A percentile compares a stretch with the other conserved stretches of the same genome.
Conservation (phyloP, 2,329 filamentous ascomycete species). For the Cryoendolithus antarcticus region DNA sequence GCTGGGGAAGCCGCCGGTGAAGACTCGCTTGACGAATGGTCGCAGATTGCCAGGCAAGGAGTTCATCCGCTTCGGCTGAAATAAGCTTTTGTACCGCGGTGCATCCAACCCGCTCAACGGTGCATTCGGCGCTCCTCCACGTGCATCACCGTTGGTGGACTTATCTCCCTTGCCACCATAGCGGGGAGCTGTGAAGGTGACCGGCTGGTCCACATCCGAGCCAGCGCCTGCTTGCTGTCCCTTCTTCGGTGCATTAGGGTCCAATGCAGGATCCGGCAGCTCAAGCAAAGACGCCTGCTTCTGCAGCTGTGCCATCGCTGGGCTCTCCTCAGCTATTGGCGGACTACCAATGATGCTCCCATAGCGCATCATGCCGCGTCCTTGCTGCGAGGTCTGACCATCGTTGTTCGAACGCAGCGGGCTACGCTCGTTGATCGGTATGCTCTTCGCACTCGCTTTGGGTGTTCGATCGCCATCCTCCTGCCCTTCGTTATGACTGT, state of each 20-base stretch:
- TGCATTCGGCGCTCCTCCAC: slow-evolving; percentile 10
- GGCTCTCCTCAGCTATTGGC: slow-evolving; percentile 17
- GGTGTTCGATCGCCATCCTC: slow-evolving; percentile 1
- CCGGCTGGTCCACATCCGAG: slow-evolving; percentile 5
- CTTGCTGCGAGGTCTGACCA: slow-evolving; percentile 2
- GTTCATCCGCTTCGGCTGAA: slow-evolving; percentile 28
- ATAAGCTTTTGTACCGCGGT: neutral
- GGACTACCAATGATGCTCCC: slow-evolving; percentile 52
- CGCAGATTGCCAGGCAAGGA: slow-evolving; percentile 20
- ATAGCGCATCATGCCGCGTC: slow-evolving; percentile 38
- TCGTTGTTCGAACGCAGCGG: slow-evolving; percentile 11
- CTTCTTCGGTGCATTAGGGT: slow-evolving; percentile 20
- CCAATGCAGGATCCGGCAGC: slow-evolving; percentile 51
- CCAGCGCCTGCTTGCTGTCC: neutral
- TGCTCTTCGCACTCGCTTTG: slow-evolving; percentile 1
- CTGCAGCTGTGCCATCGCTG: slow-evolving; percentile 5
- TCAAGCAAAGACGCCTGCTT: slow-evolving; percentile 39
- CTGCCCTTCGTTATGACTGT: neutral
- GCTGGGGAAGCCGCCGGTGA: slow-evolving; percentile 8
- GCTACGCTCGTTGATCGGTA: slow-evolving; percentile 17
- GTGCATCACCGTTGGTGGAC: neutral
- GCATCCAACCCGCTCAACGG: slow-evolving; percentile 2
- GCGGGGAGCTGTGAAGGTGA: slow-evolving; percentile 5
- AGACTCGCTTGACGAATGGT: slow-evolving; percentile 15
- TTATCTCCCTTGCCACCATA: too few species aligned